These are phyloP conservation scores for Globisporangium abappressorium DNA, from an alignment of 352 stramenopile genomes.

Conservation along the genomic window DNA sequence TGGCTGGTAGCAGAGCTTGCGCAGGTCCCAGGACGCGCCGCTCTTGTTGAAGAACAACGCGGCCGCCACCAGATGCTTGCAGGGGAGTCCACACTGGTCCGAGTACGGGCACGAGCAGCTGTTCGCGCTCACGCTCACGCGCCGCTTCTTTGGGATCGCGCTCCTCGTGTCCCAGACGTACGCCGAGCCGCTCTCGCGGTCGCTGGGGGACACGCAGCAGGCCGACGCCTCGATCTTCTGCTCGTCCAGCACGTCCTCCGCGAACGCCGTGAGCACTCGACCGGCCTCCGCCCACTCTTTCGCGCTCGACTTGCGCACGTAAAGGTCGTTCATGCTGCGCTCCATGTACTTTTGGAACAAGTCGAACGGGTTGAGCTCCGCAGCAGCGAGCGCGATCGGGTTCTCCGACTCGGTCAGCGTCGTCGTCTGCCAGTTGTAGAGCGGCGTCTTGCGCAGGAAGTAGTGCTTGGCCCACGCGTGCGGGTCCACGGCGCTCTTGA, in stretches of 20 bases:
- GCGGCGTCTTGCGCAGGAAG: slow-evolving; percentile 26
- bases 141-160: slow-evolving; percentile 30
- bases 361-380: slow-evolving; percentile 29
- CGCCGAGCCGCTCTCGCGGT: slow-evolving; percentile 33
- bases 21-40: too few relatives aligned
- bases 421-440: slow-evolving; percentile 36
- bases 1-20: too few relatives aligned
- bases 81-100: slow-evolving; percentile 34
- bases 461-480: slow-evolving; percentile 36
- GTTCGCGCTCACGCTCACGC: slow-evolving; percentile 33
- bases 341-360: slow-evolving; percentile 50
- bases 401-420: slow-evolving; percentile 23
- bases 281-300: slow-evolving; percentile 16
- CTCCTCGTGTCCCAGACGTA: slow-evolving; percentile 37
- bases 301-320: slow-evolving; percentile 29
- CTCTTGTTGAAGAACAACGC: slow-evolving; percentile 31
- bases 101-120: slow-evolving; percentile 36
- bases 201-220: slow-evolving; percentile 40
- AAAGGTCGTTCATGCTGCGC: slow-evolving; percentile 34
- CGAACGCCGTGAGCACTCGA: too few relatives aligned
- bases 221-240: slow-evolving; percentile 19
- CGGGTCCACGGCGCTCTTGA: slow-evolving; percentile 21
- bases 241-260: slow-evolving; percentile 20
- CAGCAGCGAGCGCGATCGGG: slow-evolving; percentile 11
- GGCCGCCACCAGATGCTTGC: slow-evolving; percentile 38